Base-by-base conservation (phyloP, 345 rosid genomes). In the Odontarrhena argentea region DNA sequence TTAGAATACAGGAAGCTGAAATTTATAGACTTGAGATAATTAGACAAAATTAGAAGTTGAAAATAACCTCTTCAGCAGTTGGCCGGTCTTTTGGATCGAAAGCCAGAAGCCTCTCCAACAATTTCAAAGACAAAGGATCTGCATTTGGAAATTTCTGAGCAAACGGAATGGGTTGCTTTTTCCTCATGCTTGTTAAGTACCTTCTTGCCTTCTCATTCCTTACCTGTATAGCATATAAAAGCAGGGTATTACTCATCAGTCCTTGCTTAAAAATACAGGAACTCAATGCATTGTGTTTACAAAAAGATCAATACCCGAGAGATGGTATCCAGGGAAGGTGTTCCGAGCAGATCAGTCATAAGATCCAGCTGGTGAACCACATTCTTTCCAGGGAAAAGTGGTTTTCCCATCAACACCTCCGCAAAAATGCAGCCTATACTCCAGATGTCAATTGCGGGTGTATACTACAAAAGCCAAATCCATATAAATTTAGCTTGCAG, bases 351-450 rank as follows among this genome's bases (percentile, higher is more conserved):
- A 82, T 92, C 98, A 7, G 98, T 92, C 90, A 92, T 92, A 61
- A 92, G 81, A 77, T 92, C 98, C 52, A 92, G 82, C 82, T 89
- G 98, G 70, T 89, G 98, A 66, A 87, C 96, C n/a, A 89, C 97
- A 74, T 92, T 89, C 77, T 92, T 92, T 12, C 98, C 96, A 63
- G 98, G 97, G 79, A 89, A 92, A 57, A 92, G 80, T 9, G 97
- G 98, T 63, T 83, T 87, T 63, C 98, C 97, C 9, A 82, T 85
- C 69, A 89, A 75, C 48, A 92, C 96, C 70, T 92, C 98, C 13
- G 96, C 98, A 66, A 92, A 92, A 74, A 92, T 92, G 83, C 97
- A 89, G 59, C 98, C 97, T 75, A 92, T 92, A 73, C 98, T 85
- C 98, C 98, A 92, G 61, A 92, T 84, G 70, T 92, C 98, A 69